A percentile compares a stretch with the other conserved stretches of the same genome.
phyloP scores from a whole-genome alignment of 768 basidiomycete genomes.

The Pisolithus sp. region DNA sequence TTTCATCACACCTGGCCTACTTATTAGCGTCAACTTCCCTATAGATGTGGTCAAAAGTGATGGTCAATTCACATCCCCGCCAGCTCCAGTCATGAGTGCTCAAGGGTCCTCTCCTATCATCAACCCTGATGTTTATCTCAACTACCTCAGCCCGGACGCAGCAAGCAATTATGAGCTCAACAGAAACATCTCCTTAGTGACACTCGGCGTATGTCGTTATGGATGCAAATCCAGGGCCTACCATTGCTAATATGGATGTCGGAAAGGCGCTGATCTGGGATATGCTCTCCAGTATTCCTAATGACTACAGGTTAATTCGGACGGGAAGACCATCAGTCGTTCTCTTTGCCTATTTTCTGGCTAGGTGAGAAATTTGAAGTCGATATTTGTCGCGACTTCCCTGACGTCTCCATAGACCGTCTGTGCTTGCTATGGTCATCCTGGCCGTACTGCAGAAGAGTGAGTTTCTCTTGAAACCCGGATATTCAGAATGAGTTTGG shows the following conservation, averaged over 20 bases:
- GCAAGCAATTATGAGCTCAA: not conserved
- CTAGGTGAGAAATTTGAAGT: slow-evolving; percentile 12
- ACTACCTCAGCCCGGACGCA: not conserved
- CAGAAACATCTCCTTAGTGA: not conserved
- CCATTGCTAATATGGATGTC: not conserved
- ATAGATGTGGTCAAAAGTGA: too few relatives aligned
- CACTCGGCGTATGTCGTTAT: not conserved
- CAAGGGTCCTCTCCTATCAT: not conserved
- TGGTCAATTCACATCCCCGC: too few relatives aligned
- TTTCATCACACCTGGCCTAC: too few relatives aligned
- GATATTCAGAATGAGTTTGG: not conserved
- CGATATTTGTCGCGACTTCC: not conserved
- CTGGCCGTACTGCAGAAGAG: slow-evolving; percentile 18
- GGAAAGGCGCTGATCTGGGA: slow-evolving; percentile 21
- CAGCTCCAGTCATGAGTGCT: too few relatives aligned
- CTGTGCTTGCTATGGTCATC: slow-evolving; percentile 1
- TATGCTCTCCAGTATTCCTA: slow-evolving; percentile 18
- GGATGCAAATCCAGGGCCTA: not conserved
- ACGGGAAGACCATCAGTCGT: slow-evolving; percentile 9
- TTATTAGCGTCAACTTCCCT: too few relatives aligned
- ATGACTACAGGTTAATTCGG: slow-evolving; percentile 15
- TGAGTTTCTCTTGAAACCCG: slow-evolving; percentile 3
- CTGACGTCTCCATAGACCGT: slow-evolving; percentile 10
- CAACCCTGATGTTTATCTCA: not conserved
- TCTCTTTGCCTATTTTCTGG: slow-evolving; percentile 17